Base-by-base conservation (phyloP, 2,329 filamentous ascomycete species). In the Talaromyces sp. region DNA sequence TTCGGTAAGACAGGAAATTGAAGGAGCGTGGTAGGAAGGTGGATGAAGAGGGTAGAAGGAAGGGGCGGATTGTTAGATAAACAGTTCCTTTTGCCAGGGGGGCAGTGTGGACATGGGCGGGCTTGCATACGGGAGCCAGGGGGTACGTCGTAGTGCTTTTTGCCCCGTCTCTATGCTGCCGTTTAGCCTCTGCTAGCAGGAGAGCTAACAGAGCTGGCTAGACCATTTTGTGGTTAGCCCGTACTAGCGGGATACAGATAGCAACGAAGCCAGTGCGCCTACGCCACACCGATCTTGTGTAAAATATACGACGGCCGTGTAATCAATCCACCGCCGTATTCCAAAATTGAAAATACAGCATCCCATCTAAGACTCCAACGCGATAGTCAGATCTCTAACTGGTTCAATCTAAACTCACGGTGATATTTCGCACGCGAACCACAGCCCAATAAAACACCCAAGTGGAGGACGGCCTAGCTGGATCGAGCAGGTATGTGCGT, bases 11-110 rank as follows among this genome's bases (percentile, higher is more conserved):
- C 56, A 68, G 63, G 64, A 65, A 59, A 60, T 21, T 25, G 66
- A 65, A 54, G 65, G 61, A 63, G 60, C 61, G 67, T 63, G 59
- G 66, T 67, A 69, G 68, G 70, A 67, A 66, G 66, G 62, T 65
- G 40, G 39, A 67, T 59, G 66, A 66, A 67, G 57, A 65, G 67
- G 66, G 68, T 65, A 66, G 66, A 61, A 66, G 59, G 64, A 65
- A 66, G 64, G 48, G 48, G 48, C 16, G n/a, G 21, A 33, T 25
- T 48, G 44, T 48, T 48, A 48, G 44, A 64, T 63, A 55, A 64
- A 52, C 63, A 55, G 55, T 33, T 25, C 25, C 67, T 63, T 63
- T 63, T 61, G 64, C 65, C 62, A 48, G 59, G 56, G 64, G 60
- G 61, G 44, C 44, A 48, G 44, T 25, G 44, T 48, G 44, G 44